Conservation (phyloP, 495 filamentous ascomycete species). For the Chlorociboria aeruginascens region DNA sequence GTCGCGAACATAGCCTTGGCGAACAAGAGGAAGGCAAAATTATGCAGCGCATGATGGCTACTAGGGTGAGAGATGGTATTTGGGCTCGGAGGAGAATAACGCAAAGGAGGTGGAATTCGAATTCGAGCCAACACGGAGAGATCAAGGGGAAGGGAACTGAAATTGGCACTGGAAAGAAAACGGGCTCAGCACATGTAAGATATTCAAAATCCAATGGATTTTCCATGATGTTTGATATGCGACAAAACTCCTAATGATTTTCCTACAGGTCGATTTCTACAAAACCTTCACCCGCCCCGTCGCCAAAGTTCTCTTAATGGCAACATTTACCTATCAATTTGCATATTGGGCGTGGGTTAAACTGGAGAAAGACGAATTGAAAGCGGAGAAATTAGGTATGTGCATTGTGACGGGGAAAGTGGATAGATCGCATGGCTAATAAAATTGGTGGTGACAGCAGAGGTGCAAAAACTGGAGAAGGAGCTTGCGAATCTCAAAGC, state of each 20-base stretch:
- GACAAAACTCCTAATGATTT: neutral
- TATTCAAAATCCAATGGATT: neutral
- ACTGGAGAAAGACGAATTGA: slow-evolving; percentile 61
- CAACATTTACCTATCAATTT: slow-evolving; percentile 80
- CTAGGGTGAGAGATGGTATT: too few relatives aligned
- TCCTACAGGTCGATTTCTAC: slow-evolving; percentile 59
- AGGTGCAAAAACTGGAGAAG: too few relatives aligned
- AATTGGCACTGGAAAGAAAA: slow-evolving; percentile 1
- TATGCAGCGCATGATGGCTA: too few relatives aligned
- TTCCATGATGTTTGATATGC: neutral
- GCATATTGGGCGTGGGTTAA: slow-evolving; percentile 78
- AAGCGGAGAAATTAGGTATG: slow-evolving; percentile 30
- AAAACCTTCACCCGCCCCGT: slow-evolving; percentile 68
- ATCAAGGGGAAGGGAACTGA: neutral
- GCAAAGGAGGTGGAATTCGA: too few relatives aligned
- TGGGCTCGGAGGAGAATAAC: too few relatives aligned
- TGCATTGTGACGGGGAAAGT: slow-evolving; percentile 1
- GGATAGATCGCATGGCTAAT: too few relatives aligned
- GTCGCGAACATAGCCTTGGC: too few relatives aligned
- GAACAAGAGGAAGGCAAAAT: too few relatives aligned
- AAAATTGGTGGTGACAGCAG: too few relatives aligned
- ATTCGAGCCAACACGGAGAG: neutral
- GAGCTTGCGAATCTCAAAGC: too few relatives aligned
- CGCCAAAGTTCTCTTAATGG: slow-evolving; percentile 73
- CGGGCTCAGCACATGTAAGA: slow-evolving; percentile 21